Evolutionary conservation across 306 rosid species (phyloP), one percentile per base, ranked within the genome.

Genomic region (Cicer chorassanicum): DNA sequence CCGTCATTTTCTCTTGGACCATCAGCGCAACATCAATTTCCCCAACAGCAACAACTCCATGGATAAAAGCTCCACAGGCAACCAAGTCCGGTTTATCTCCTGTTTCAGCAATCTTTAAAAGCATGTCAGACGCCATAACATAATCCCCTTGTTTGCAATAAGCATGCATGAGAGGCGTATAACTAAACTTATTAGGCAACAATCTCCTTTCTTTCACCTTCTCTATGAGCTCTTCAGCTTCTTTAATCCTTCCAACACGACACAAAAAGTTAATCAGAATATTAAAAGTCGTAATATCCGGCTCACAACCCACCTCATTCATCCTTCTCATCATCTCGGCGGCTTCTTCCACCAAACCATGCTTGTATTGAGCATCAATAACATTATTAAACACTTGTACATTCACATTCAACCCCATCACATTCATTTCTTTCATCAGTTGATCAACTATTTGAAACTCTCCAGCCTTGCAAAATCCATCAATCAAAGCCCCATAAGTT

Each of bases 11-110:
- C 70, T 89, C 88, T 59, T 21, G 76, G 64, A 87, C 82, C 63
- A 84, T 78, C 72, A 86, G 67, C 6, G 98, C 98, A 74, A 63
- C 18, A 16, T 16, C 18, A 16, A 16, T 16, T 16, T 16, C 18
- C 18, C 18, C 18, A 16, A 16, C 18, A 74, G 74, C 75, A 73
- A 90, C 78, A 65, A 73, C 71, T 82, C 98, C 98, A 72, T 91
- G 96, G 74, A 91, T 82, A 68, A 93, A 79, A 85, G 96, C 89
- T 73, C 96, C 90, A 81, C 85, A 89, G 6, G 89, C 84, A 80
- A 87, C 90, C 90, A 85, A 74, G 80, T 93, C 97, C 8, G 89
- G 81, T 53, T 85, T 80, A 1, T 84, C 83, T 44, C 90, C 97
- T 49, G 75, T 78, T 80, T 86, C 88, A 81, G 87, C 87, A 82